These are phyloP conservation scores for Trametes elegans DNA, from an alignment of 768 basidiomycete species.

Conservation along the genomic window DNA sequence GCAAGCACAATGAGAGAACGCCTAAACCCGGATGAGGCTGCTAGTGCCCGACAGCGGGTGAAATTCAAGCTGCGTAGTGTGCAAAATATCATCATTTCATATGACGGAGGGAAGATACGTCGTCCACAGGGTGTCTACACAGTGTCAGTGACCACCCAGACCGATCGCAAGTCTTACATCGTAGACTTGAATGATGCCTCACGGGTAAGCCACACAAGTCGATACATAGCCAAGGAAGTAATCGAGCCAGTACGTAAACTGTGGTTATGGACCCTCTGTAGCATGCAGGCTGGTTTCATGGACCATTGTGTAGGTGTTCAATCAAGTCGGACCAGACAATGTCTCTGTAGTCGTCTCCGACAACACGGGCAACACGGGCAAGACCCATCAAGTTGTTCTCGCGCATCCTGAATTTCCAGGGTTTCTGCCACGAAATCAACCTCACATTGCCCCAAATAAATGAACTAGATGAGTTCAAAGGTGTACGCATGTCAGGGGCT, in stretches of 20 bases:
- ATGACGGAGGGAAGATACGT: background rate
- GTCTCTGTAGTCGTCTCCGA: background rate
- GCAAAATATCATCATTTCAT: background rate
- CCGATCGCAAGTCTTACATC: background rate
- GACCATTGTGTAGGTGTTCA: background rate
- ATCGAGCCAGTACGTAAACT: background rate
- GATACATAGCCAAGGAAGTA: background rate
- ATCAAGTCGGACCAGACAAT: background rate
- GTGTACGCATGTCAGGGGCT: too few relatives aligned
- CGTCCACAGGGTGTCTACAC: conserved; percentile 1
- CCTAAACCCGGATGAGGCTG: background rate
- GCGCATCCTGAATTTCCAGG: background rate
- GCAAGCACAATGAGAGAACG: background rate
- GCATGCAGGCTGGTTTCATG: background rate
- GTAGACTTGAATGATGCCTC: background rate
- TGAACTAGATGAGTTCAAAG: background rate
- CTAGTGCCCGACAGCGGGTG: background rate
- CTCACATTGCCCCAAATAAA: background rate
- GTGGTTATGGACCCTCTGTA: background rate
- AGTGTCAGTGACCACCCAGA: background rate
- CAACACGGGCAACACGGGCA: conserved; percentile 5
- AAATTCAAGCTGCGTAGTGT: background rate
- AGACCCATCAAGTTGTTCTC: background rate
- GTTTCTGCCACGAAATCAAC: conserved; percentile 3
- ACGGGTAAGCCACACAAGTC: background rate